Conservation (phyloP, 2,329 filamentous ascomycete genomes). For the Chaetomium olivaceum region DNA sequence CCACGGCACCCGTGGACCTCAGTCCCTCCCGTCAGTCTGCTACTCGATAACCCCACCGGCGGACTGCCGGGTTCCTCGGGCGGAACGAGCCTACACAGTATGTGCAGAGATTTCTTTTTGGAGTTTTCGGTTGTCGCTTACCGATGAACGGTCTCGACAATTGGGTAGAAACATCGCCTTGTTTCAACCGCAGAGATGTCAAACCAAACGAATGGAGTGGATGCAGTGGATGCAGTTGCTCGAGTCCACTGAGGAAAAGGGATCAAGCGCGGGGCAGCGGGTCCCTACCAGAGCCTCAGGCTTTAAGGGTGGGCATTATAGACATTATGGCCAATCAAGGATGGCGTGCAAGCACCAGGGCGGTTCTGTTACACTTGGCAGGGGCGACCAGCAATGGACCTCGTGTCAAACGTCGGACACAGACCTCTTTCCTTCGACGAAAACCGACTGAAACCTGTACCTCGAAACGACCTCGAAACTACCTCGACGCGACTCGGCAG, state of each 20-base stretch:
- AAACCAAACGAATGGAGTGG: constrained; percentile 37
- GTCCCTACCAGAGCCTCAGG: constrained; percentile 33
- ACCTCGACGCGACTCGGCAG: constrained; percentile 27
- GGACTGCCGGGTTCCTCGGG: constrained; percentile 8
- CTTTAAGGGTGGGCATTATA: constrained; percentile 13
- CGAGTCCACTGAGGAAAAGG: background rate
- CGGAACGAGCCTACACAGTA: constrained; percentile 17
- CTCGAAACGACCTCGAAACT: constrained; percentile 24
- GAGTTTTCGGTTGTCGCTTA: background rate
- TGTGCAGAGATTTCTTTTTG: background rate
- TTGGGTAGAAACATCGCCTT: constrained; percentile 38
- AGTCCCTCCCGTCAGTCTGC: background rate
- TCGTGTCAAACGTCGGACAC: constrained; percentile 46
- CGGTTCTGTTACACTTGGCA: constrained; percentile 36
- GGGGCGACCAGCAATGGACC: constrained; percentile 40
- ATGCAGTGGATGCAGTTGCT: background rate
- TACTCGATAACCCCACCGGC: background rate
- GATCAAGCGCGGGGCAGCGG: constrained; percentile 21
- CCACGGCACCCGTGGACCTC: too few relatives aligned
- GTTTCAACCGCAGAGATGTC: constrained; percentile 39
- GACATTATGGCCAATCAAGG: constrained; percentile 26
- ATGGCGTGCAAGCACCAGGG: constrained; percentile 25
- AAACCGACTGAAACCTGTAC: constrained; percentile 24
- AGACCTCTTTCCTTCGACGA: constrained; percentile 32
- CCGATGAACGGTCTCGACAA: constrained; percentile 17